These are phyloP conservation scores for Chalciporus piperatus DNA, from an alignment of 768 basidiomycete species.

Conservation along the genomic window DNA sequence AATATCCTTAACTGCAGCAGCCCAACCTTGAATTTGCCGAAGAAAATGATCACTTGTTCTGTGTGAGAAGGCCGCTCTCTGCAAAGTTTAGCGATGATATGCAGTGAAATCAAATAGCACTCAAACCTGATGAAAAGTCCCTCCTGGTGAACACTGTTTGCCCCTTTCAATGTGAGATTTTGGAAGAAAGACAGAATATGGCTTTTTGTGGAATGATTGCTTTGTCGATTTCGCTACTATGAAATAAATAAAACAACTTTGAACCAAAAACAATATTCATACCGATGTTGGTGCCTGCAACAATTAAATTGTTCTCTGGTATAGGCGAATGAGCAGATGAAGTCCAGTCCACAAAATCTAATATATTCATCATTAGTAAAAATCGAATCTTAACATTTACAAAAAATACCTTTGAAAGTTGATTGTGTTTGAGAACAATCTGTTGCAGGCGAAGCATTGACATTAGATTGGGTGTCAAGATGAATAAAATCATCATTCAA, in stretches of 20 bases:
- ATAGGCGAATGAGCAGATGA: too few species aligned
- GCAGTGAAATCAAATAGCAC: too few species aligned
- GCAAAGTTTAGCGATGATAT: too few species aligned
- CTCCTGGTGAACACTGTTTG: not conserved
- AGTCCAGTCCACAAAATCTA: too few species aligned
- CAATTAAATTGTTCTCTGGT: too few species aligned
- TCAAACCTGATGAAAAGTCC: not conserved
- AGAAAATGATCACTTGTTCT: not conserved
- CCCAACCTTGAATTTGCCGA: slow-evolving; percentile 16
- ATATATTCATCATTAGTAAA: too few species aligned
- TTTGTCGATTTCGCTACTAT: not conserved
- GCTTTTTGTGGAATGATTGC: not conserved
- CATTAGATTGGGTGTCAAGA: too few species aligned
- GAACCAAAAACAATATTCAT: not conserved
- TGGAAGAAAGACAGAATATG: not conserved
- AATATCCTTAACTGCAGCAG: slow-evolving; percentile 4
- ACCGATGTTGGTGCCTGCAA: not conserved
- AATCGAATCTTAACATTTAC: too few species aligned
- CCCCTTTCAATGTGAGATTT: not conserved
- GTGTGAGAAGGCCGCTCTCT: not conserved
- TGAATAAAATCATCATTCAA: too few species aligned
- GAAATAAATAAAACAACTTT: not conserved
- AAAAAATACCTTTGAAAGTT: not conserved
- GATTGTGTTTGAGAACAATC: not conserved
- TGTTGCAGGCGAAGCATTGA: not conserved